Evolutionary conservation across 129 eudicot species (phyloP).

Genomic region (Helianthus tuberosus): DNA sequence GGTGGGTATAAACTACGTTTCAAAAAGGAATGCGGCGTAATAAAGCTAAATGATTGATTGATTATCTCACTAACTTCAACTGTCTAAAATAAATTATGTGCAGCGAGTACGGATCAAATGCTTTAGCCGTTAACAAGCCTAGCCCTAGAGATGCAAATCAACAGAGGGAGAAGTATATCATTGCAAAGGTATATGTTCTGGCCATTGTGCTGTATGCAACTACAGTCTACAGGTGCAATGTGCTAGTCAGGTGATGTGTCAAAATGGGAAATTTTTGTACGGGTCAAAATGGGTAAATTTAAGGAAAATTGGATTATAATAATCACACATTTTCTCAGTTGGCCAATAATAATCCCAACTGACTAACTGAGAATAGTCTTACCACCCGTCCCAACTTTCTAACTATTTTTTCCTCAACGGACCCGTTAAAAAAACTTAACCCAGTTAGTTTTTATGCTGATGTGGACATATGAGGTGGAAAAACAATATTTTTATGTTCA

Average conservation of each 20-base stretch:
- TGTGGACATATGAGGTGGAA: too few species aligned
- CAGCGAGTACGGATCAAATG: conserved; percentile 45
- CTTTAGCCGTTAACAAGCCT: conserved; percentile 55
- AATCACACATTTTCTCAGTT: too few species aligned
- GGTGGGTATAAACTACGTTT: conserved; percentile 40
- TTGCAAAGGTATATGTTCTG: conserved; percentile 65
- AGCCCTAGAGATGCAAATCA: conserved; percentile 56
- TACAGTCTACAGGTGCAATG: neutral
- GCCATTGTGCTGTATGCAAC: neutral
- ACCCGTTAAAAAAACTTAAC: too few species aligned
- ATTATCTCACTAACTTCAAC: conserved; percentile 18
- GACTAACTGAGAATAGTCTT: too few species aligned
- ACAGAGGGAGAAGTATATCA: conserved; percentile 77
- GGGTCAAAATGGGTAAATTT: neutral
- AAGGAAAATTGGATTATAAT: too few species aligned
- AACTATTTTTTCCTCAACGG: too few species aligned
- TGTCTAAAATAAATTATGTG: conserved; percentile 26
- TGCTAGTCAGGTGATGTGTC: neutral
- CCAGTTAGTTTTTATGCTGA: too few species aligned
- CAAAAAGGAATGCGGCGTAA: neutral
- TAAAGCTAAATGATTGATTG: conserved; percentile 6
- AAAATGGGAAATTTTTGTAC: neutral
- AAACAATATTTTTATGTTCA: too few species aligned
- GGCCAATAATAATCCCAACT: too few species aligned
- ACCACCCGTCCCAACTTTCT: too few species aligned